phyloP scores from a whole-genome alignment of 2,329 filamentous ascomycete genomes.

The Ophiostoma quercus region DNA sequence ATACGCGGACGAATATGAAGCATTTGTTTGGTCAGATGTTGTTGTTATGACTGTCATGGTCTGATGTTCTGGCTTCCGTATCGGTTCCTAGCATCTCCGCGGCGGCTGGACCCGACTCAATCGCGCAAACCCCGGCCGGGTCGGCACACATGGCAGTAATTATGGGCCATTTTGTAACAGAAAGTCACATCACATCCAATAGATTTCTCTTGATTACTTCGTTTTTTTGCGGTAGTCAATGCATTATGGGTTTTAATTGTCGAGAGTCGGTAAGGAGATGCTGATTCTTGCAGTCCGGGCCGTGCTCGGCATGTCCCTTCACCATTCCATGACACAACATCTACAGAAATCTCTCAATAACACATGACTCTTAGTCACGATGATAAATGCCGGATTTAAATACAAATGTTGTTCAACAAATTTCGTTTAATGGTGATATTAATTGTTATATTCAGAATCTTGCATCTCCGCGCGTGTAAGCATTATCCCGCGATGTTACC shows the following conservation, averaged over 20 bases:
- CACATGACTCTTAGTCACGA: not conserved
- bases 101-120: not conserved
- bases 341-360: not conserved
- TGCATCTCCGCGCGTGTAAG: not conserved
- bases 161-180: not conserved
- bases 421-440: not conserved
- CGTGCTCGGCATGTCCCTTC: too few species aligned
- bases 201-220: not conserved
- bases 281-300: too few species aligned
- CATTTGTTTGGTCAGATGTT: not conserved
- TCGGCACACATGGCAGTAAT: not conserved
- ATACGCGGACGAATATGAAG: not conserved
- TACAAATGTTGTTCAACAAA: too few species aligned
- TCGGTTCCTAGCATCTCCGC: not conserved
- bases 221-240: not conserved
- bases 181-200: not conserved
- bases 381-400: not conserved
- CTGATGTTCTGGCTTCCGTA: not conserved
- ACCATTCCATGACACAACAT: not conserved
- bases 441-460: not conserved
- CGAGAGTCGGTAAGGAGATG: too few species aligned
- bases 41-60: not conserved
- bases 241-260: too few species aligned
- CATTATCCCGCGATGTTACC: not conserved
- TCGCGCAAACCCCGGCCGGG: not conserved